A percentile compares a stretch with the other conserved stretches of the same genome.
These are phyloP conservation scores for Amanita phalloides DNA, from an alignment of 768 basidiomycete species.

Conservation along the genomic window DNA sequence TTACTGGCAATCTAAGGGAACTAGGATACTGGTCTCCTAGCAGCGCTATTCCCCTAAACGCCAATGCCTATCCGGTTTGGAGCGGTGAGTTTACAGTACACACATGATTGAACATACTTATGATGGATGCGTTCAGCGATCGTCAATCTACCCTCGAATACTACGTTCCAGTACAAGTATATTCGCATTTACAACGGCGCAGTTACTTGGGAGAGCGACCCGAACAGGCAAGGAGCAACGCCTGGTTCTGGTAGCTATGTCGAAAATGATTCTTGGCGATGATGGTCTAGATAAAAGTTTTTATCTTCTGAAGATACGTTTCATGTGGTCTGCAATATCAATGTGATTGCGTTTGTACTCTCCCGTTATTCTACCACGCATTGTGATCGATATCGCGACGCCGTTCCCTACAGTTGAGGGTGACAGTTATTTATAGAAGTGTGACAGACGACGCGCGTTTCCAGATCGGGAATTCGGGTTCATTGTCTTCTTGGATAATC, in stretches of 20 bases:
- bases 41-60: constrained; percentile 41
- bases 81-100: constrained; percentile 34
- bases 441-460: not conserved
- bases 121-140: constrained; percentile 48
- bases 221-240: constrained; percentile 45
- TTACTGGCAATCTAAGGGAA: constrained; percentile 47
- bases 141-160: constrained; percentile 8
- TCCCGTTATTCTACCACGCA: no score
- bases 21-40: constrained; percentile 53
- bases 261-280: constrained; percentile 31
- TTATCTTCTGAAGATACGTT: no score
- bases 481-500: not conserved
- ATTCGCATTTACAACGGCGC: constrained; percentile 43
- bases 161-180: constrained; percentile 60
- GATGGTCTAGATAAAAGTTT: not conserved
- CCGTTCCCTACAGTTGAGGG: no score
- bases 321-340: no score
- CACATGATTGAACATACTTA: constrained; percentile 18
- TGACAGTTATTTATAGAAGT: not conserved
- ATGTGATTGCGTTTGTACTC: not conserved
- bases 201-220: constrained; percentile 61
- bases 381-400: no score
- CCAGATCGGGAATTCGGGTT: not conserved
- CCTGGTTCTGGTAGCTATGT: constrained; percentile 28
- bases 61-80: constrained; percentile 60